Percentiles rank a stretch among this genome's conserved stretches.
Conservation (phyloP, 768 basidiomycete species). For the Nidula microcarpa region DNA sequence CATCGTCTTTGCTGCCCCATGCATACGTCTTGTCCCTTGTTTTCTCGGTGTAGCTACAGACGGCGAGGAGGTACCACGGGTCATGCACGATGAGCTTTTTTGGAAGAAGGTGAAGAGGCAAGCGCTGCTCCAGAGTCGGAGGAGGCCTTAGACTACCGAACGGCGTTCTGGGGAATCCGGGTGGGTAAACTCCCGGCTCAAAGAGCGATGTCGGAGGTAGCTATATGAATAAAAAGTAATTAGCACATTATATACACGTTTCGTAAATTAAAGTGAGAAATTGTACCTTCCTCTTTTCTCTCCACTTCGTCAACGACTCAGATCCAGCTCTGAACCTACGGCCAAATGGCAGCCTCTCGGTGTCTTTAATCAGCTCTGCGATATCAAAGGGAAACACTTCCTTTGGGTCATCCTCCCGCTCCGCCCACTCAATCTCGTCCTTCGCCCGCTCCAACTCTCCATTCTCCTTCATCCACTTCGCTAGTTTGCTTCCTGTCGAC, state of each 20-base stretch:
- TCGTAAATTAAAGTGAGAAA: conserved; percentile 3
- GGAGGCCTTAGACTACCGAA: conserved; percentile 40
- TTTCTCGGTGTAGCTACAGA: conserved; percentile 2
- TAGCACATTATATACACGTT: too few relatives aligned
- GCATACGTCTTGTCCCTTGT: background rate
- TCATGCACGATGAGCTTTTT: conserved; percentile 40
- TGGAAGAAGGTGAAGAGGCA: conserved; percentile 32
- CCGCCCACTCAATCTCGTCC: conserved; percentile 27
- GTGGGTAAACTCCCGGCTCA: too few relatives aligned
- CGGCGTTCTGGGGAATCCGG: conserved; percentile 26
- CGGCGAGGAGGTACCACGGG: conserved; percentile 30
- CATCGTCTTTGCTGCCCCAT: background rate
- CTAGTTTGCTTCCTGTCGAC: conserved; percentile 29
- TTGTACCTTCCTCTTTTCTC: conserved; percentile 6
- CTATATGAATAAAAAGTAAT: too few relatives aligned
- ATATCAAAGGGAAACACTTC: conserved; percentile 25
- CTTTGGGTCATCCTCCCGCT: conserved; percentile 29
- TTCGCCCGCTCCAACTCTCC: conserved; percentile 28
- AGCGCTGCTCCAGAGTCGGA: conserved; percentile 19
- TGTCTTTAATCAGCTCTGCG: conserved; percentile 14
- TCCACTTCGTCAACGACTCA: background rate
- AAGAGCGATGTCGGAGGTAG: too few relatives aligned
- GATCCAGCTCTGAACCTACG: too few relatives aligned
- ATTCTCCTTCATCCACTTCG: conserved; percentile 26
- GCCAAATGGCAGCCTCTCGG: conserved; percentile 1